Evolutionary conservation across 179 eudicot genomes (phyloP).

Genomic region (Gypsophila paniculata): DNA sequence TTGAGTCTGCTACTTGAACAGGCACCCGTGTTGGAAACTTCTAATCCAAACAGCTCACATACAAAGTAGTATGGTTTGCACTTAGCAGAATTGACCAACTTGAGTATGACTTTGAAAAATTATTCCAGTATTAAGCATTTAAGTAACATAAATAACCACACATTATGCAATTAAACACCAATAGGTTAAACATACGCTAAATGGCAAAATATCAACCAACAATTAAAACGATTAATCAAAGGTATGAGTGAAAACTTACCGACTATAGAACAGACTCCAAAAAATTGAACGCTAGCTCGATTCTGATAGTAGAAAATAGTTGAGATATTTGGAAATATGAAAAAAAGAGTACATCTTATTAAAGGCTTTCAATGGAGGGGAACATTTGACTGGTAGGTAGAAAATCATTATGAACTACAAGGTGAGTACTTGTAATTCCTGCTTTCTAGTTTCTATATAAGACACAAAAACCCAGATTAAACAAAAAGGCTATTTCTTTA

Average conservation of each 20-base stretch:
- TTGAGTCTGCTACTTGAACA: not conserved
- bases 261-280: not conserved
- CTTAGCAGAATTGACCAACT: not conserved
- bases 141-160: constrained; percentile 9
- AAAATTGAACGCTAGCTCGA: constrained; percentile 13
- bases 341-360: constrained; percentile 5
- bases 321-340: not conserved
- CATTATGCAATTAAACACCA: not conserved
- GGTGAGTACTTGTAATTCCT: constrained; percentile 17
- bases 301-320: constrained; percentile 6
- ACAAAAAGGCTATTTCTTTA: not conserved
- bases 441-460: constrained; percentile 1
- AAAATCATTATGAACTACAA: constrained; percentile 28
- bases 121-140: not conserved
- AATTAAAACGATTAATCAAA: not conserved
- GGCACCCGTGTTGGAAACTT: not conserved
- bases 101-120: not conserved
- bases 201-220: not conserved
- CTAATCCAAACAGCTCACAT: constrained; percentile 8
- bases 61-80: not conserved
- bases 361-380: constrained; percentile 20
- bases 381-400: constrained; percentile 38
- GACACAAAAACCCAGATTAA: not conserved
- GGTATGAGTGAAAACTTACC: constrained; percentile 19
- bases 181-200: too few relatives aligned